Conservation (phyloP, 805 yeast genomes). For the Candida pseudoglaebosa region DNA sequence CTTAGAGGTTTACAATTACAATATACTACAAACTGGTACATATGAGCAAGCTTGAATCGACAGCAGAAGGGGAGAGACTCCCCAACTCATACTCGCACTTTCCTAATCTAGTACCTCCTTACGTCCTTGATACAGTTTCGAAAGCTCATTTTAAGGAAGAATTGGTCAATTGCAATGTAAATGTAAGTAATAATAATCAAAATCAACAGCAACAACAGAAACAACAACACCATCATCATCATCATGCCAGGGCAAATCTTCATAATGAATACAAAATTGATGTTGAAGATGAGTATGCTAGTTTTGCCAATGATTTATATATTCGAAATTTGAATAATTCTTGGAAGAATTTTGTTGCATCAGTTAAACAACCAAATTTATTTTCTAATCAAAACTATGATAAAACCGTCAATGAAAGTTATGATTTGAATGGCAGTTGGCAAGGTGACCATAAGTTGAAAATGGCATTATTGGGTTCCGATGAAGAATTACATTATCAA, state of each 20-base stretch:
- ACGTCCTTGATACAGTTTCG: conserved; percentile 55
- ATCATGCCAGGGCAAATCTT: not conserved
- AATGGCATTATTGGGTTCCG: conserved; percentile 42
- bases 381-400: conserved; percentile 25
- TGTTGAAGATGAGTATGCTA: conserved; percentile 30
- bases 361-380: conserved; percentile 43
- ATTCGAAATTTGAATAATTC: conserved; percentile 38
- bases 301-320: conserved; percentile 37
- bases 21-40: no score
- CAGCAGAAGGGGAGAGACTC: not conserved
- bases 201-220: not conserved
- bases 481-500: not conserved
- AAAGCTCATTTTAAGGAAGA: conserved; percentile 39
- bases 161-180: conserved; percentile 27
- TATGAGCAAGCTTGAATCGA: not conserved
- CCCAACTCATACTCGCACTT: conserved; percentile 24
- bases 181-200: conserved; percentile 10
- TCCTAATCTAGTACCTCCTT: conserved; percentile 52
- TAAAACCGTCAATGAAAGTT: conserved; percentile 26
- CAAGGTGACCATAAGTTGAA: conserved; percentile 66
- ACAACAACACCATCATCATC: conserved; percentile 6
- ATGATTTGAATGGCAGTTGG: conserved; percentile 53
- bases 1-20: no score
- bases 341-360: conserved; percentile 50
- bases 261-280: conserved; percentile 3